Evolutionary conservation across 148 eudicot genomes (phyloP).

Genomic region (Drosera capensis): DNA sequence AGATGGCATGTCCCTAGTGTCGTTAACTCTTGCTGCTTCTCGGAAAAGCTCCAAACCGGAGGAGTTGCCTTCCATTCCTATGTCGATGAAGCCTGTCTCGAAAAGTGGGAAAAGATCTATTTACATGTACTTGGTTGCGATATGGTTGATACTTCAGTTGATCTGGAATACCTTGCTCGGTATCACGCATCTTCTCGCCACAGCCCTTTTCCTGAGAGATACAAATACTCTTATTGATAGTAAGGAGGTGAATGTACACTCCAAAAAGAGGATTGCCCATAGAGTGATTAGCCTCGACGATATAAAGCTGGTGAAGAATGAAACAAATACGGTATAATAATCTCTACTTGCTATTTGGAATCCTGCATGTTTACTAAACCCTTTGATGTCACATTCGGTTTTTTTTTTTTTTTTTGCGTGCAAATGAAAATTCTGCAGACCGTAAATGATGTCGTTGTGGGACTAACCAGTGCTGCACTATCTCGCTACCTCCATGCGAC

Average conservation of each 20-base stretch:
- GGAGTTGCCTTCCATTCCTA: slow-evolving; percentile 29
- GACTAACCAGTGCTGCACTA: slow-evolving; percentile 56
- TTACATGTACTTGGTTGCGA: not conserved
- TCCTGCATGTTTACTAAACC: not conserved
- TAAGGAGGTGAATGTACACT: slow-evolving; percentile 1
- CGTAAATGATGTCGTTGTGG: slow-evolving; percentile 52
- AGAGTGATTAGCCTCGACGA: slow-evolving; percentile 12
- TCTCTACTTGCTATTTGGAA: not conserved
- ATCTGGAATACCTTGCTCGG: slow-evolving; percentile 13
- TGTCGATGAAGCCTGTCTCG: not conserved
- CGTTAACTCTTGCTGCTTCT: slow-evolving; percentile 42
- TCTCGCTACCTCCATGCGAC: slow-evolving; percentile 36
- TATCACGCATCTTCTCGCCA: slow-evolving; percentile 4
- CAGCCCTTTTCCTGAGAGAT: slow-evolving; percentile 13
- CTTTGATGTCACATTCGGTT: not conserved
- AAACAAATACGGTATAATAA: slow-evolving; percentile 10
- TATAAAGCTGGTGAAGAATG: slow-evolving; percentile 13
- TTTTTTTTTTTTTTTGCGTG: not conserved
- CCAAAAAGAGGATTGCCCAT: slow-evolving; percentile 10
- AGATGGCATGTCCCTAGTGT: slow-evolving; percentile 54
- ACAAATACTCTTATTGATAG: slow-evolving; percentile 12
- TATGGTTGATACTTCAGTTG: slow-evolving; percentile 9
- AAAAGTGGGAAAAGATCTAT: not conserved
- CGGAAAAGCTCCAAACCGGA: slow-evolving; percentile 33
- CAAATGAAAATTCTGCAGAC: slow-evolving; percentile 19